A percentile compares a stretch with the other conserved stretches of the same genome.
Conservation (phyloP, 208 protist genomes). For the Acanthamoeba culbertsoni region DNA sequence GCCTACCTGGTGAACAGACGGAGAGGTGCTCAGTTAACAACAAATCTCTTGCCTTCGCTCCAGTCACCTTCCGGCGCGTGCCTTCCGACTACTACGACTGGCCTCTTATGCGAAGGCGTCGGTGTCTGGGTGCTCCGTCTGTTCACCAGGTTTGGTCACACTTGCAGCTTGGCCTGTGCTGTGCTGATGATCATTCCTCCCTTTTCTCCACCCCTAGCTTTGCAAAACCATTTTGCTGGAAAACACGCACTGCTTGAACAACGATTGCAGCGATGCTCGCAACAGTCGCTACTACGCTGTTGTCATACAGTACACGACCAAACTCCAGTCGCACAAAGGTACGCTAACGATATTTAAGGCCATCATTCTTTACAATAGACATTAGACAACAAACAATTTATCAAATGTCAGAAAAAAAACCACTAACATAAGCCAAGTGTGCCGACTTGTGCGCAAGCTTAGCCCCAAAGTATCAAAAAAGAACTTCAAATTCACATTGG, state of each 20-base stretch:
- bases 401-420: no score
- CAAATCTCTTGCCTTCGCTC: conserved; percentile 5
- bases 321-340: conserved; percentile 45
- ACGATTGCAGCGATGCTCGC: conserved; percentile 80
- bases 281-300: conserved; percentile 67
- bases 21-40: no score
- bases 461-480: conserved; percentile 41
- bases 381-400: no score
- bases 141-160: background rate
- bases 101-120: conserved; percentile 85
- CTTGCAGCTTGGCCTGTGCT: background rate
- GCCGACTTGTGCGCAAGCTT: conserved; percentile 55
- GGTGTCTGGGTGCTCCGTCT: background rate
- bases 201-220: conserved; percentile 81
- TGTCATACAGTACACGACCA: conserved; percentile 64
- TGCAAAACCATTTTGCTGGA: conserved; percentile 93
- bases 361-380: no score
- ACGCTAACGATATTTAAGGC: background rate
- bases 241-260: conserved; percentile 88
- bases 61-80: conserved; percentile 85
- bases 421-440: background rate
- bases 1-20: no score
- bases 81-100: conserved; percentile 89
- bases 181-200: background rate
- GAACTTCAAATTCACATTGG: conserved; percentile 62